Base-by-base conservation (phyloP, 352 stramenopile species). In the Pythium brachiatum region DNA sequence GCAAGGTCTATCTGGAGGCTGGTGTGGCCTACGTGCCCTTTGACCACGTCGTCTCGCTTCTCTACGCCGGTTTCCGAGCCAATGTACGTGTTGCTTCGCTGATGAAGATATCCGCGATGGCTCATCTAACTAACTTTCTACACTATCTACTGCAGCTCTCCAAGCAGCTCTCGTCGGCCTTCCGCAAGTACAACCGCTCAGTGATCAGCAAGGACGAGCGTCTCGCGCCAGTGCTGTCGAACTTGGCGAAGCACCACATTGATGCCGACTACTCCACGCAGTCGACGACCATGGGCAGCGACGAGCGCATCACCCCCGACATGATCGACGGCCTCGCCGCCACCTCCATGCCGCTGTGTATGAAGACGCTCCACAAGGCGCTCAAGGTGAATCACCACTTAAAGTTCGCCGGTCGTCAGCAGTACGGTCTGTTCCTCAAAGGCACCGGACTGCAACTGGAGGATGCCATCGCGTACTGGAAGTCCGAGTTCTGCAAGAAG, bases 381-480 rank as follows among this genome's bases (percentile, higher is more conserved):
- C 72, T 99, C 7, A 95, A 97, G 64, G 75, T 88, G 29, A 96
- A 99, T 57, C 91, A 98, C 70, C 97, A 99, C 64, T 74, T 99
- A 23, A 98, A 98, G 72, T 97, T 99, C 74, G 90, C 86, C 48
- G 97, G 95, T 15, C 86, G 97, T 31, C 80, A 99, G 71, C 97
- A 99, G 71, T 99, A 98, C 73, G 96, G 97, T 12, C 85, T 99
- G 7, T 99, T 99, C 77, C 84, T 99, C 27, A 99, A 99, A 74
- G 97, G 95, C 34, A 95, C 95, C 31, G 97, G 97, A 0, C 80
- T 99, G 62, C 83, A 90, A 20, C 77, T 99, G 53, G 97, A 99
- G 56, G 96, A 99, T 69, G 96, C 96, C 12, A 86, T 99, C 43
- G 70, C 86, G 11, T 99, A 98, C 74, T 99, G 97, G 86, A 93